Conservation (phyloP, 192 early-diverging fungal species). For the Rhizophlyctis rosea region DNA sequence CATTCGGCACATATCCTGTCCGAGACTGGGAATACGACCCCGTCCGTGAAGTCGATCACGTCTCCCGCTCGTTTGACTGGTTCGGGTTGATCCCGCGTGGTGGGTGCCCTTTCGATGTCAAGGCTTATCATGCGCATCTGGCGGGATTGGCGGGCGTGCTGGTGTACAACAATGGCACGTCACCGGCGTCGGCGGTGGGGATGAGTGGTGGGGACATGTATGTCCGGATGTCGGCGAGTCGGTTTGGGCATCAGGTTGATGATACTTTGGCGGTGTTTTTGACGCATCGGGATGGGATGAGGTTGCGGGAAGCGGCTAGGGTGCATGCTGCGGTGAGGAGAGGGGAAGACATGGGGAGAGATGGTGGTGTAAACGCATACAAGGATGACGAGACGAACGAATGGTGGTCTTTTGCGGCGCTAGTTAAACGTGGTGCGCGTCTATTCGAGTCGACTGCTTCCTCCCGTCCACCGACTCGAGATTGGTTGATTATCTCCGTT, state of each 20-base stretch:
- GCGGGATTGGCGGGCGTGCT: slow-evolving; percentile 43
- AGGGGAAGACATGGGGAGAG: neutral
- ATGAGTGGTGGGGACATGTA: slow-evolving; percentile 24
- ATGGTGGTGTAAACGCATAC: too few species aligned
- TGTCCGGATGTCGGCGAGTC: slow-evolving; percentile 31
- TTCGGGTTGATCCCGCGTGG: slow-evolving; percentile 35
- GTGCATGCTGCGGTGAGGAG: neutral
- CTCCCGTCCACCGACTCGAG: too few species aligned
- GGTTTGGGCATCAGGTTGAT: slow-evolving; percentile 1
- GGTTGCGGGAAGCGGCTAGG: slow-evolving; percentile 4
- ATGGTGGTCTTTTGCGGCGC: too few species aligned
- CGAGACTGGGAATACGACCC: too few species aligned
- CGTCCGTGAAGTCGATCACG: neutral
- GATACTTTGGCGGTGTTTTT: slow-evolving; percentile 33
- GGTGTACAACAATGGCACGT: slow-evolving; percentile 30
- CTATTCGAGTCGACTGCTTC: too few species aligned
- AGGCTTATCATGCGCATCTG: slow-evolving; percentile 34
- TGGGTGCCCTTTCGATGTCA: slow-evolving; percentile 44
- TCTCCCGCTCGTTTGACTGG: slow-evolving; percentile 22
- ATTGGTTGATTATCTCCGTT: too few species aligned
- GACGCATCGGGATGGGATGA: slow-evolving; percentile 20
- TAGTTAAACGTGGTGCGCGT: too few species aligned
- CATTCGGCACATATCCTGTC: neutral
- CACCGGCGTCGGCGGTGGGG: too few species aligned
- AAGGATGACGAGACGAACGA: too few species aligned